Conservation (phyloP, 2,329 filamentous ascomycete genomes). For the Arthrinium phaeospermum region DNA sequence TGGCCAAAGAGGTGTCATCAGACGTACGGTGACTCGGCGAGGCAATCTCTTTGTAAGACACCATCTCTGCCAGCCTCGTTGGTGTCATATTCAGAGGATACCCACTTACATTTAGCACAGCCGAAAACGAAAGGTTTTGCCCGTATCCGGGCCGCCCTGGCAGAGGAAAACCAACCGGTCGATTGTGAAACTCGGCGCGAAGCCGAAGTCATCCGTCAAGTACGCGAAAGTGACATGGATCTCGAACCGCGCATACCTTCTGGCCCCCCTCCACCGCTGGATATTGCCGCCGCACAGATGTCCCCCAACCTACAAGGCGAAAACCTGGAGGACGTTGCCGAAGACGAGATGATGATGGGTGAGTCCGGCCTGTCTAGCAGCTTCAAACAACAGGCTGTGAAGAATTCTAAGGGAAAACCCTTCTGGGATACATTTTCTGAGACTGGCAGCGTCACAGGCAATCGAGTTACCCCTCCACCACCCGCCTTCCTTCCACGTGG, state of each 20-base stretch:
- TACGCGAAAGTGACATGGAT: constrained; percentile 84
- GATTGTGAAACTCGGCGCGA: constrained; percentile 90
- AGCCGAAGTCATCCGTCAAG: constrained; percentile 93
- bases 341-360: constrained; percentile 69
- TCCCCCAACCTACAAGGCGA: constrained; percentile 72
- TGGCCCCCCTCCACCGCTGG: constrained; percentile 45
- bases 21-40: constrained; percentile 81
- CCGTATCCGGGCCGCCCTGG: constrained; percentile 85
- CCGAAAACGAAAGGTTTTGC: constrained; percentile 97
- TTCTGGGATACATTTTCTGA: constrained; percentile 85
- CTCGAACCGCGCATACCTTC: constrained; percentile 51
- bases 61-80: not conserved
- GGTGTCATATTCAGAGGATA: constrained; percentile 19
- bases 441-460: constrained; percentile 58
- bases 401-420: constrained; percentile 71
- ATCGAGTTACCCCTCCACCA: constrained; percentile 60
- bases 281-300: constrained; percentile 62
- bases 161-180: constrained; percentile 85
- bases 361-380: constrained; percentile 64
- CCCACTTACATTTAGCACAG: constrained; percentile 49
- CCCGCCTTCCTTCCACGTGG: constrained; percentile 67
- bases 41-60: constrained; percentile 82
- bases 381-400: constrained; percentile 77
- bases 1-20: constrained; percentile 76
- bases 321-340: constrained; percentile 70